Base-by-base conservation (phyloP, 1,284 basidiomycete species). In the Psilocybe mexicana region DNA sequence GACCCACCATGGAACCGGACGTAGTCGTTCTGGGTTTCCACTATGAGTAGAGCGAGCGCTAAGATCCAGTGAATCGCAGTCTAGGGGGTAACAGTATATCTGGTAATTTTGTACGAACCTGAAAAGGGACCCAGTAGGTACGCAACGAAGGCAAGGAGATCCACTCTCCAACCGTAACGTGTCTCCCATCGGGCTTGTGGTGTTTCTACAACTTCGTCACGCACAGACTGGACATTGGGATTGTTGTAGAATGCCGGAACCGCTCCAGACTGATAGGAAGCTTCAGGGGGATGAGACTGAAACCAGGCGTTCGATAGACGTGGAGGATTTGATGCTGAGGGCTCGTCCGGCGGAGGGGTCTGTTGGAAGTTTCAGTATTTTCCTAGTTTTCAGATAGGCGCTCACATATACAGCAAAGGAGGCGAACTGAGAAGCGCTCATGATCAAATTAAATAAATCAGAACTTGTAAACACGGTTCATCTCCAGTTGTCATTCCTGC, bases 81-180 rank as follows among this genome's bases (percentile, higher is more conserved):
- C 7, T 25, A 25, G 35, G 33, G 43, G 3, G 30, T 30, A 4
- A 33, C 30, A 33, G 4, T 33, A 33, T 8, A 6, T 33, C 5
- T 5, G 6, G 3, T 25, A 30, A 72, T 6, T 8, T 12, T 6
- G 11, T 3, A 12, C 84, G 53, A 67, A 91, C 91, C 91, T 57
- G 89, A 86, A 28, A 92, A 67, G 0, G 90, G 92, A 2, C 90
- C 91, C 0, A 90, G 73, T 0, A 92, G 55, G 68, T 93, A 93
- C 2, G 86, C 80, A 55, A 80, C 78, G 1, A 86, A 87, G 23
- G 89, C 85, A 61, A 90, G 76, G 18, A 88, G 55, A 69, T 93
- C 88, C 7, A 92, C 45, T 84, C 90, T 79, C 77, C 84, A 79
- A 12, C 86, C 85, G 66, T 84, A 85, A 47, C 84, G 76, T 30